Evolutionary conservation across 1,139 yeast species (phyloP).

Genomic region (Casaregolazyma suthepensis): DNA sequence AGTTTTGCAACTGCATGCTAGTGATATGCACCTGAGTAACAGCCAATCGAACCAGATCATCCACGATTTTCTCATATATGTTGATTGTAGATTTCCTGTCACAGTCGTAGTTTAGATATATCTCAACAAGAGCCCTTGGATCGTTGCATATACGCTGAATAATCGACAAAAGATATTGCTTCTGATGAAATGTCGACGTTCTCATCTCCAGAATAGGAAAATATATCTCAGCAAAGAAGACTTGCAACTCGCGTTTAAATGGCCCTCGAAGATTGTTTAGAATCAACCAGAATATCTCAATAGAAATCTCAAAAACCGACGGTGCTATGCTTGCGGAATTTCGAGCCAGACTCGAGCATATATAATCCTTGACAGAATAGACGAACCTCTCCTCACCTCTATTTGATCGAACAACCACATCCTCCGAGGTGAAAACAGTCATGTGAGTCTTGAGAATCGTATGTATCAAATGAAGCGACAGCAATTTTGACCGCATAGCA

Average conservation of each 20-base stretch:
- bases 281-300: conserved; percentile 90
- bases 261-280: conserved; percentile 77
- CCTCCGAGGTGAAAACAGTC: conserved; percentile 66
- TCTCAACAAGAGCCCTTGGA: conserved; percentile 85
- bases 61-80: conserved; percentile 74
- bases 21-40: conserved; percentile 68
- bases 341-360: conserved; percentile 76
- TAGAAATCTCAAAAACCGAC: conserved; percentile 84
- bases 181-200: conserved; percentile 87
- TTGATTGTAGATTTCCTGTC: conserved; percentile 71
- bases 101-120: conserved; percentile 93
- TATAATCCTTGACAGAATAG: conserved; percentile 76
- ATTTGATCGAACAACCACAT: conserved; percentile 54
- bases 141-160: conserved; percentile 79
- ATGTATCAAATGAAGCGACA: conserved; percentile 83
- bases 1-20: conserved; percentile 59
- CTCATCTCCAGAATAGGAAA: conserved; percentile 91
- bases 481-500: conserved; percentile 81
- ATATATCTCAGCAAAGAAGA: conserved; percentile 86
- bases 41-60: conserved; percentile 69
- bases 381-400: conserved; percentile 61
- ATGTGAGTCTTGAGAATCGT: conserved; percentile 80
- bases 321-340: conserved; percentile 91
- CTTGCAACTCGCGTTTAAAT: conserved; percentile 89
- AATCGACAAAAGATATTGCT: conserved; percentile 73